Conservation (phyloP, 129 eudicot genomes). For the Chrysanthemum lavandulifolium region DNA sequence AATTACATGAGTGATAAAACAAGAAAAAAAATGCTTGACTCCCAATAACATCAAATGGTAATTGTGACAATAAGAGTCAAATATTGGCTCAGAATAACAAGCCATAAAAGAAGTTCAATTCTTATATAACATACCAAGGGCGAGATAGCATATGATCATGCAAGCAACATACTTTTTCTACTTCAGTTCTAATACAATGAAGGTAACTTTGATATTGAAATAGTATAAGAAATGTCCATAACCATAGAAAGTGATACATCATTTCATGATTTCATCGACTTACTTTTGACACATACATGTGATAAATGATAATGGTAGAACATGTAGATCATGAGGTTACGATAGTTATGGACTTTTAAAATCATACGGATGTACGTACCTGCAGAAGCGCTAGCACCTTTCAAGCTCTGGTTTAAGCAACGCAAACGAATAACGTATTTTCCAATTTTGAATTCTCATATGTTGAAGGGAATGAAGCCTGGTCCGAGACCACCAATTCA, state of each 20-base stretch:
- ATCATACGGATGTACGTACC: conserved; percentile 10
- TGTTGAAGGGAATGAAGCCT: conserved; percentile 97
- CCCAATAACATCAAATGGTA: background rate
- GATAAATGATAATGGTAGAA: no score
- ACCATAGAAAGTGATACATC: no score
- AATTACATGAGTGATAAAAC: background rate
- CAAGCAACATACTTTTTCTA: no score
- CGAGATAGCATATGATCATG: no score
- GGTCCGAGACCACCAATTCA: conserved; percentile 67
- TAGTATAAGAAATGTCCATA: no score
- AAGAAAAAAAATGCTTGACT: background rate
- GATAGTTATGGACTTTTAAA: no score
- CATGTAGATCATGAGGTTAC: no score
- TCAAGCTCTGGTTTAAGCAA: background rate
- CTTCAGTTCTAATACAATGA: no score
- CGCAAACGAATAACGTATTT: background rate
- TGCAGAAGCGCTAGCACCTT: conserved; percentile 10
- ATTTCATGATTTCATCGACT: background rate
- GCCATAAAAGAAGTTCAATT: background rate
- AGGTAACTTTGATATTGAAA: no score
- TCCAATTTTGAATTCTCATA: conserved; percentile 19
- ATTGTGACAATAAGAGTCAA: background rate
- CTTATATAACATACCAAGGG: background rate
- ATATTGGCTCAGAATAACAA: background rate
- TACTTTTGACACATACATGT: no score